Base-by-base conservation (phyloP, 768 basidiomycete genomes). In the Lentinula boryana region DNA sequence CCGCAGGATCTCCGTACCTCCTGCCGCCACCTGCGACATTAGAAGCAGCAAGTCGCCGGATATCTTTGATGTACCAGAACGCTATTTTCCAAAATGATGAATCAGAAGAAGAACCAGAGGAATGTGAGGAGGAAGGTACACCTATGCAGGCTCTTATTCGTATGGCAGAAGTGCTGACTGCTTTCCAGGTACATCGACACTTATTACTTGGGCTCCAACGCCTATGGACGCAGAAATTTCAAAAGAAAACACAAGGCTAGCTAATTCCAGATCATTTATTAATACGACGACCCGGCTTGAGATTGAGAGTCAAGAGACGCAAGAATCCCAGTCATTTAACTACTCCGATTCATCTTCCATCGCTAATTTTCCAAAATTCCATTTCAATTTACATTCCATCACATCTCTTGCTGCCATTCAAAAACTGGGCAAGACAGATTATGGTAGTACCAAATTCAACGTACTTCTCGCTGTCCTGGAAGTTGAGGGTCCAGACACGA, bases 341-440 rank as follows among this genome's bases (percentile, higher is more conserved):
- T 84, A 84, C 67, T 88, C 88, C 5, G 82, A 87, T 64, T 78
- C 83, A 0, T 87, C 87, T 0, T 91, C 89, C 16, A 88, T 93
- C 63, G 83, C 79, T 8, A 80, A 78, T 9, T 92, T 93, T 66
- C 91, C 91, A 3, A 72, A 77, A 7, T 93, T 91, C 66, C 84
- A 88, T 63, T 91, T 93, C 72, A 85, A 77, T 65, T 72, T 90
- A 16, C 83, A 90, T 68, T 66, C 75, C 0, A 69, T 92, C 18
- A 80, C 82, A 0, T 72, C 84, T 2, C 74, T 92, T 1, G 72
- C 81, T 2, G 80, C 67, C 31, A 67, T 77, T 16, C 53, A 63
- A 0, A 62, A 63, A 36, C 66, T 68, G 15, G 13, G 4, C 6
- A 60, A 67, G 58, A 70, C 72, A 35, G 65, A 70, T 16, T 75